Percentiles rank a stretch among this genome's conserved stretches.
Evolutionary conservation across 78 protist species (phyloP).

Genomic region (Pelomyxa schiedti): DNA sequence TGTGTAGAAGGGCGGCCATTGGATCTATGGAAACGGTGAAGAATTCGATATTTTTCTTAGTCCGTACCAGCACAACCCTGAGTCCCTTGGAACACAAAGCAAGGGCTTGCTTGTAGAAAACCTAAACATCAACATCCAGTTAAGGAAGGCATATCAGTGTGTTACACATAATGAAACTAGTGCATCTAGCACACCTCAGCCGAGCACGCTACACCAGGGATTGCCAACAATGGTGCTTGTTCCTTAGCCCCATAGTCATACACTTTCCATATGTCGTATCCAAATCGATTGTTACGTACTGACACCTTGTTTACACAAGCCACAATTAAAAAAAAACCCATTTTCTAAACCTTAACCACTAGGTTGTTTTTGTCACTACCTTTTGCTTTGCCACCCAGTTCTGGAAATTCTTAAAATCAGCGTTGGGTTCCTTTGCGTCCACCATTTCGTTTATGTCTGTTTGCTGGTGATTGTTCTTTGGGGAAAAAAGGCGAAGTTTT

Average conservation of each 20-base stretch:
- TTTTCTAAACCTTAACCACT: not conserved
- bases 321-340: not conserved
- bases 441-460: no score
- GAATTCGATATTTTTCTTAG: not conserved
- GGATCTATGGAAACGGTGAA: conserved; percentile 1
- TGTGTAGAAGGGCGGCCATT: conserved; percentile 2
- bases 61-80: not conserved
- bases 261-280: not conserved
- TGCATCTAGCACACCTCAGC: no score
- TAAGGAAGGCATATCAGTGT: no score
- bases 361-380: not conserved
- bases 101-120: not conserved
- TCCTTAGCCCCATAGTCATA: not conserved
- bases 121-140: no score
- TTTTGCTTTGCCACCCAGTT: no score
- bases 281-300: no score
- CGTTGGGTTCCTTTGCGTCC: no score
- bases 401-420: no score
- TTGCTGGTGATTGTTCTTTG: no score
- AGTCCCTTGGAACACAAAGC: not conserved
- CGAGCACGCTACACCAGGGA: not conserved
- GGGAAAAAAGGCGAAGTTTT: no score
- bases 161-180: no score
- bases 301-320: no score
- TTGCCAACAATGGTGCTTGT: not conserved